phyloP scores from a whole-genome alignment of 768 basidiomycete species.

The Guyanaporus albipodus region DNA sequence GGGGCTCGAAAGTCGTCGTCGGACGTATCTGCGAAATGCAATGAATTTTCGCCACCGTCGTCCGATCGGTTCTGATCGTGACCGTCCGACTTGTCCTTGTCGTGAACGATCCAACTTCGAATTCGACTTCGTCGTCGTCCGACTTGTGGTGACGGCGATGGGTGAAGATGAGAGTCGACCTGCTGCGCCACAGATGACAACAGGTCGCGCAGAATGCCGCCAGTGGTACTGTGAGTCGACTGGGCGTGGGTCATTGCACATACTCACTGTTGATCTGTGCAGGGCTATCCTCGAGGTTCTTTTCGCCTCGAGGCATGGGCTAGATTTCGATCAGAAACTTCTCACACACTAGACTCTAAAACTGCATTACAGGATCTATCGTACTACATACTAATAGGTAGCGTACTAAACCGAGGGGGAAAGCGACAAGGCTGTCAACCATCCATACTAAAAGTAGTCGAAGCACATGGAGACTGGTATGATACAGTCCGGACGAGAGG shows the following conservation, averaged over 20 bases:
- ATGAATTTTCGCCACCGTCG: constrained; percentile 11
- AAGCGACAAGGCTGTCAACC: background rate
- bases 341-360: background rate
- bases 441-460: background rate
- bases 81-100: constrained; percentile 1
- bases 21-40: constrained; percentile 14
- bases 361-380: constrained; percentile 11
- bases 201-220: constrained; percentile 13
- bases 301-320: constrained; percentile 14
- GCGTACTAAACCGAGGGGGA: background rate
- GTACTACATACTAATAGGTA: constrained; percentile 3
- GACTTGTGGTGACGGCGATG: background rate
- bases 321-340: background rate
- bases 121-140: constrained; percentile 14
- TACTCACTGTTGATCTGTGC: background rate
- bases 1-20: constrained; percentile 10
- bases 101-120: constrained; percentile 13
- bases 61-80: background rate
- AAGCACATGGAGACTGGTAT: background rate
- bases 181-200: constrained; percentile 24
- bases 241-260: background rate
- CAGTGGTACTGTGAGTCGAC: background rate
- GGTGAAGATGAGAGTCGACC: constrained; percentile 21
- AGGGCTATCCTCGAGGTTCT: background rate
- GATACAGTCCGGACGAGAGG: background rate